Evolutionary conservation across 2,329 filamentous ascomycete genomes (phyloP).

Genomic region (Fusarium lyarnte): DNA sequence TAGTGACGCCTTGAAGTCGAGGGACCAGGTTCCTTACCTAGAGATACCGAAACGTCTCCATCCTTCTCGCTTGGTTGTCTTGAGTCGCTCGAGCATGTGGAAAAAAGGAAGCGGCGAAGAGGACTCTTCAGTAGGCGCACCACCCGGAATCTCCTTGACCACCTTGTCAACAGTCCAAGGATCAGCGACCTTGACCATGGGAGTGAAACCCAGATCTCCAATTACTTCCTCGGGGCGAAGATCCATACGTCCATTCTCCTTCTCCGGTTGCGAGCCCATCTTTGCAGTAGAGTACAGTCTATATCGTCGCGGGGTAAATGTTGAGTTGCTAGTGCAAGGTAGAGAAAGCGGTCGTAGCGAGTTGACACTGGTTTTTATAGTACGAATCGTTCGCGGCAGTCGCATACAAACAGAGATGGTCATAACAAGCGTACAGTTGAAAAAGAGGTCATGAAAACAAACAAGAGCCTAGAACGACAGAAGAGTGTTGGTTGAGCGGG

Average conservation of each 20-base stretch:
- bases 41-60: constrained; percentile 89
- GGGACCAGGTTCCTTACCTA: constrained; percentile 50
- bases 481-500: constrained; percentile 6
- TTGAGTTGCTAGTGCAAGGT: not conserved
- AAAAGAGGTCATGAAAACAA: not conserved
- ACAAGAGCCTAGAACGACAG: not conserved
- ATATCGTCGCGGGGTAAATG: constrained; percentile 25
- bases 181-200: constrained; percentile 53
- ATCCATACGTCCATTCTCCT: constrained; percentile 31
- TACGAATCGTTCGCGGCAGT: not conserved
- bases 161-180: constrained; percentile 70
- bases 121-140: constrained; percentile 65
- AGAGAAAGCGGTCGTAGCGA: not conserved
- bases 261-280: constrained; percentile 46
- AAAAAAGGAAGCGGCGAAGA: constrained; percentile 89
- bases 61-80: constrained; percentile 95
- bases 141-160: constrained; percentile 68
- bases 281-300: constrained; percentile 6
- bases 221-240: constrained; percentile 22
- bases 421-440: constrained; percentile 16
- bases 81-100: constrained; percentile 91
- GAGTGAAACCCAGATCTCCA: constrained; percentile 49
- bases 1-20: not conserved
- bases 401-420: not conserved
- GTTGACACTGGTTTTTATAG: not conserved